Base-by-base conservation (phyloP, 805 yeast genomes). In the Saccharomycopsis malanga region DNA sequence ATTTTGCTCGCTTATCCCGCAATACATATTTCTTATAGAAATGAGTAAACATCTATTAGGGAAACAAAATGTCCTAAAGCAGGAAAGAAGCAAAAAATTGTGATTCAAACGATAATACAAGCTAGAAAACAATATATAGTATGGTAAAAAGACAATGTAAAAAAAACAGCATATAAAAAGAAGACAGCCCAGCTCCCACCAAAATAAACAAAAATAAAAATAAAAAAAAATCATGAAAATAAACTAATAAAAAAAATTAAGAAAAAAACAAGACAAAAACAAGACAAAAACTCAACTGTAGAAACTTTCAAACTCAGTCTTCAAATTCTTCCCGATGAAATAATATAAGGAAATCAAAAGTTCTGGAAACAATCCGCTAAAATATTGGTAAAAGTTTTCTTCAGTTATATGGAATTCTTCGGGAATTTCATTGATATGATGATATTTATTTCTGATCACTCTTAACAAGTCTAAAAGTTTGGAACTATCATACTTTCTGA, bases 351-450 rank as follows among this genome's bases (percentile, higher is more conserved):
- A 81, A 79, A 91, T 76, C 57, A 93, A 64, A 56, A 93, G 63
- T 45, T 73, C 70, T 1, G 99, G 98, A 60, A 91, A 93, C 58
- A 79, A 74, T 24, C 62, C 58, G 39, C 78, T 77, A 64, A 87
- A 93, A 61, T 85, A 93, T 38, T 68, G 63, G 62, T 87, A 84
- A 60, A 86, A 93, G 0, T 95, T 96, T 42, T 78, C 82, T 77
- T 93, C 83, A 42, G 76, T 71, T 14, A 59, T 61, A 44, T 77
- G 79, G 49, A 93, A 70, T 12, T 69, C 74, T 7, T 66, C 71
- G 1, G 96, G 96, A 59, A 89, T 66, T 61, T 93, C 98, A 65
- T 87, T 87, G 62, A 75, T 91, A 62, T 93, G 99, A 62, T 93
- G 98, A 58, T 87, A 83, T 63, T 93, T 93, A 67, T 93, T 93